phyloP scores from a whole-genome alignment of 192 early-diverging fungal species.

The Coemansia sp. region DNA sequence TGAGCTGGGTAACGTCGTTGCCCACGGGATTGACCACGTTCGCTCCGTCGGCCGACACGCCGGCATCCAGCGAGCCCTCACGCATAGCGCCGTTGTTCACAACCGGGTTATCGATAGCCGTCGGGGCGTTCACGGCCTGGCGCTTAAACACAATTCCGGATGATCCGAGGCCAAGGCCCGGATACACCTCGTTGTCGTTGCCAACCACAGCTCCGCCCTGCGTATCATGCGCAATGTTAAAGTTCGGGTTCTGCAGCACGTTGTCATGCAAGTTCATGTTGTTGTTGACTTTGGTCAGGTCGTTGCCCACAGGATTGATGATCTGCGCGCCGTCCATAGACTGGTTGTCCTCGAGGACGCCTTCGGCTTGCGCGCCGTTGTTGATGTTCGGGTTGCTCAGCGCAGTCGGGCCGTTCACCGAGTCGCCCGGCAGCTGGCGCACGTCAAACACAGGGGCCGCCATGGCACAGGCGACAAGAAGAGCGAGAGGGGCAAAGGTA shows the following conservation, averaged over 20 bases:
- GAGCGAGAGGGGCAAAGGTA: slow-evolving; percentile 24
- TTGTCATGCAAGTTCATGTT: slow-evolving; percentile 44
- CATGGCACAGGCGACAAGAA: slow-evolving; percentile 23
- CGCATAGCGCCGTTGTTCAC: slow-evolving; percentile 30
- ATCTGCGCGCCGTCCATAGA: slow-evolving; percentile 36
- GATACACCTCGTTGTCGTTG: slow-evolving; percentile 30
- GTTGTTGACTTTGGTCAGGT: slow-evolving; percentile 18
- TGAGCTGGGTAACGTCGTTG: slow-evolving; percentile 34
- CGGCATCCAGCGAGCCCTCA: slow-evolving; percentile 31
- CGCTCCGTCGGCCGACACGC: slow-evolving; percentile 28
- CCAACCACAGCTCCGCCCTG: slow-evolving; percentile 31
- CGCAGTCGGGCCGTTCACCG: slow-evolving; percentile 33
- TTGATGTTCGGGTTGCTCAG: slow-evolving; percentile 37
- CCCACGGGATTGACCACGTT: slow-evolving; percentile 31
- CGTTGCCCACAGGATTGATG: slow-evolving; percentile 32
- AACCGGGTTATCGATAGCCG: slow-evolving; percentile 20
- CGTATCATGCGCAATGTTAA: slow-evolving; percentile 23
- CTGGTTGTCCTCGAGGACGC: slow-evolving; percentile 17
- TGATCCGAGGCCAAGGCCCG: neutral
- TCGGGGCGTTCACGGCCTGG: slow-evolving; percentile 25
- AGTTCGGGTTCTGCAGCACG: slow-evolving; percentile 29
- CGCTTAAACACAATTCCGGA: slow-evolving; percentile 11
- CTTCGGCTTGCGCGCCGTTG: slow-evolving; percentile 36
- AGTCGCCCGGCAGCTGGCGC: slow-evolving; percentile 15
- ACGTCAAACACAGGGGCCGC: neutral